Conservation (phyloP, 1,284 basidiomycete genomes). For the Meripilus lineatus region DNA sequence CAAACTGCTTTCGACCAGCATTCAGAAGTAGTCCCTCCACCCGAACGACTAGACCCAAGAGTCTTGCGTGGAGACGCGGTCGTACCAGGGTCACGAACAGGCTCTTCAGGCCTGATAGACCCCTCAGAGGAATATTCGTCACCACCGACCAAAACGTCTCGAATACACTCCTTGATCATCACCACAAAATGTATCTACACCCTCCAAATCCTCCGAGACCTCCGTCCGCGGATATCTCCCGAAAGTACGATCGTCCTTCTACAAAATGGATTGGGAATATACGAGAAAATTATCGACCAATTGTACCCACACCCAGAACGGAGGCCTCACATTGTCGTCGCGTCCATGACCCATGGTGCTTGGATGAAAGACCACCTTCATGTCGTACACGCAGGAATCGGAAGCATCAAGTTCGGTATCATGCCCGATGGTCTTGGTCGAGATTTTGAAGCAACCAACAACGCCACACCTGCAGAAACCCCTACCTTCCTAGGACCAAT, state of each 20-base stretch:
- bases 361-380: slow-evolving; percentile 49
- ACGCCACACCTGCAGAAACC: not conserved
- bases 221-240: slow-evolving; percentile 63
- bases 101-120: not conserved
- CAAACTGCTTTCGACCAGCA: slow-evolving; percentile 39
- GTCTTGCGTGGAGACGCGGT: not conserved
- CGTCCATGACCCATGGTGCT: slow-evolving; percentile 80
- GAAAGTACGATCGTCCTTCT: slow-evolving; percentile 83
- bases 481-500: not conserved
- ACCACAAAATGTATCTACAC: slow-evolving; percentile 78
- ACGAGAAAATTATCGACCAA: slow-evolving; percentile 68
- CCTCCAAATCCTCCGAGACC: slow-evolving; percentile 48
- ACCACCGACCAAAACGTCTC: slow-evolving; percentile 10
- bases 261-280: slow-evolving; percentile 90
- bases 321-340: slow-evolving; percentile 85
- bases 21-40: slow-evolving; percentile 1
- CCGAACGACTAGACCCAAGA: not conserved
- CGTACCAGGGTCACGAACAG: not conserved
- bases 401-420: slow-evolving; percentile 75
- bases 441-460: slow-evolving; percentile 46
- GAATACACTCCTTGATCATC: slow-evolving; percentile 74
- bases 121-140: no score
- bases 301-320: slow-evolving; percentile 70
- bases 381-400: slow-evolving; percentile 72
- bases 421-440: slow-evolving; percentile 63